Conservation (phyloP, 345 rosid species). For the Isatis tinctoria region DNA sequence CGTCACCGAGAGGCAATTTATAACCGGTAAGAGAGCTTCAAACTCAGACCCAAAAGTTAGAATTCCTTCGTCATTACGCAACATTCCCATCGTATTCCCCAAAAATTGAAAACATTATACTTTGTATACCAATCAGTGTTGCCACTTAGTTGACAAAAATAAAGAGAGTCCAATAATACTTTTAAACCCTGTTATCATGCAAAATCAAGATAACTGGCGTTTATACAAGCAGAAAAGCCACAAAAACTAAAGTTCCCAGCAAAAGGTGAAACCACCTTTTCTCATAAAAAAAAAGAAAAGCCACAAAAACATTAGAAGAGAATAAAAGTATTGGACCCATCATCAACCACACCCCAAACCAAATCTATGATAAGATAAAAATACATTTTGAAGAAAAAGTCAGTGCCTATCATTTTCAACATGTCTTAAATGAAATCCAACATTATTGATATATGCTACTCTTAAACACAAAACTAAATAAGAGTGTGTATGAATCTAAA, state of each 20-base stretch:
- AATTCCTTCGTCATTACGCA: not conserved
- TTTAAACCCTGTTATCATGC: not conserved
- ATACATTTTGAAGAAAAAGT: not conserved
- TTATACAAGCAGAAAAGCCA: not conserved
- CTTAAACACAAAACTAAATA: constrained; percentile 10
- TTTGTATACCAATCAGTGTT: not conserved
- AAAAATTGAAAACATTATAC: not conserved
- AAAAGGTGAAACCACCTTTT: too few species aligned
- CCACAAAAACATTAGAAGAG: not conserved
- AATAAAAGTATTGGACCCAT: not conserved
- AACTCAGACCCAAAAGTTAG: too few species aligned
- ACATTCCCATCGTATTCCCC: not conserved
- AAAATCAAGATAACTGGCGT: not conserved
- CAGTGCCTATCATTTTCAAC: not conserved
- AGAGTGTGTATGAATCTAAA: not conserved
- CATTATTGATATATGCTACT: constrained; percentile 3
- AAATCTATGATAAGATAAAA: not conserved
- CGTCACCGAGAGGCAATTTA: too few species aligned
- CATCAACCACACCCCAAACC: not conserved
- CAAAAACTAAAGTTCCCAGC: too few species aligned
- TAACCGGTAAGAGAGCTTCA: not conserved
- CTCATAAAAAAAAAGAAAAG: too few species aligned
- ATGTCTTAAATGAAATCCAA: not conserved
- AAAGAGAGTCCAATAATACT: not conserved
- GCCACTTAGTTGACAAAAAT: too few species aligned